Percentiles rank a stretch among this genome's conserved stretches.
Evolutionary conservation across 306 rosid species (phyloP).

Genomic region (Lathyrus aphaca): DNA sequence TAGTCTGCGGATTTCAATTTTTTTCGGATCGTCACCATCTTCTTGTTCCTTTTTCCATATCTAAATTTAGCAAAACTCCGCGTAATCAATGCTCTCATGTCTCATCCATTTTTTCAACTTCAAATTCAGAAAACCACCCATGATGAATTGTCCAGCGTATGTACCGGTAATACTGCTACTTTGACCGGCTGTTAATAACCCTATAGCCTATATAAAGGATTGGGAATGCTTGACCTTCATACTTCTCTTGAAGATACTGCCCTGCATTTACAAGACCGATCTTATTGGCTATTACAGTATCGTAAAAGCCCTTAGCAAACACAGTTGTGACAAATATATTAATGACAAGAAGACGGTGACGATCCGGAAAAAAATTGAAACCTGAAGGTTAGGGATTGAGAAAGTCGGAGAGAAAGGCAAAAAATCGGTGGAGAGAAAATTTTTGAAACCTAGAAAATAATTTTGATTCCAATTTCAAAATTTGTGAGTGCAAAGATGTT

Average conservation of each 20-base stretch:
- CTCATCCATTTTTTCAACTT: slow-evolving; percentile 92
- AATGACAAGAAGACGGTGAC: too few relatives aligned
- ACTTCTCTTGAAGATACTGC: slow-evolving; percentile 83
- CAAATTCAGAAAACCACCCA: slow-evolving; percentile 92
- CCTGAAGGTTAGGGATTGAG: too few relatives aligned
- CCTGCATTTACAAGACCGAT: slow-evolving; percentile 96
- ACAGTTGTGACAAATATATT: slow-evolving; percentile 90
- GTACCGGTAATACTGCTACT: slow-evolving; percentile 99
- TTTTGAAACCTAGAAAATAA: too few relatives aligned
- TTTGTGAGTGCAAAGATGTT: too few relatives aligned
- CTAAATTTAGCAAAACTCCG: slow-evolving; percentile 93
- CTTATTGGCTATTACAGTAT: slow-evolving; percentile 65
- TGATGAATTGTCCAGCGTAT: slow-evolving; percentile 98
- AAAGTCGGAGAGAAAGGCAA: too few relatives aligned
- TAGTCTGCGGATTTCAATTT: too few relatives aligned
- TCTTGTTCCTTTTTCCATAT: too few relatives aligned
- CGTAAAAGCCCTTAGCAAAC: slow-evolving; percentile 89
- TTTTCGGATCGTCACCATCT: too few relatives aligned
- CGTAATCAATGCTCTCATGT: slow-evolving; percentile 84
- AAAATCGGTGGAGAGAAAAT: too few relatives aligned
- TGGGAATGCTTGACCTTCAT: slow-evolving; percentile 86
- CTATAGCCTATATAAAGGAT: slow-evolving; percentile 88
- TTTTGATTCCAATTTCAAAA: too few relatives aligned
- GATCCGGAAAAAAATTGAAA: too few relatives aligned
- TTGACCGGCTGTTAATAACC: slow-evolving; percentile 94